Evolutionary conservation across 805 yeast genomes (phyloP), one percentile per base, ranked within the genome.

Genomic region (Danielia oregonensis): DNA sequence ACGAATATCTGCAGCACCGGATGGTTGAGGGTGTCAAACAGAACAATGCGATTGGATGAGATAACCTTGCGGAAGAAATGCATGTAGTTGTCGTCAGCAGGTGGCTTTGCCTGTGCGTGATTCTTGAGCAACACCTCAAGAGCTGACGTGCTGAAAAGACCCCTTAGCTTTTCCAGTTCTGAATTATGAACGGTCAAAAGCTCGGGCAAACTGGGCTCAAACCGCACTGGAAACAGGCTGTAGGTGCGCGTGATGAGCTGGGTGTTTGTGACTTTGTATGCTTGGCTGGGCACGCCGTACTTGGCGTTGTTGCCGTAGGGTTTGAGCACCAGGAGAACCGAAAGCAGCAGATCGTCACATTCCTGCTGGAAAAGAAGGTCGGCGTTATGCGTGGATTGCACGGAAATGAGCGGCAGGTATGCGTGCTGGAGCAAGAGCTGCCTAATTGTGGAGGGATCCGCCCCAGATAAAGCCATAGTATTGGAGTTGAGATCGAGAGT

Each of bases 1-100:
- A 81, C 79, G 32, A 87, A 69, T 10, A 91, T 54, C 26, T 88
- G 83, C 2, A 86, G 72, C 2, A 87, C 74, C 0, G 97, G 97
- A 53, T 89, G 96, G 45, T 84, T 80, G 55, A 88, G 79, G 4
- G 87, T 80, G 56, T 91, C 97, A 53, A 85, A 86, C 2, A 91
- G 79, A 2, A 86, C 77, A 6, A 85, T 59, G 6, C 71, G 70
- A 10, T 76, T 70, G 9, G 82, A 68, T 3, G 86, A 70, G 6
- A 83, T 63, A 26, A 83, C 51, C 43, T 77, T 72, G 19, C 79
- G 69, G 44, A 83, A 69, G 43, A 78, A 69, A 33, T 72, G 74
- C 41, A 76, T 61, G 52, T 81, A 86, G 33, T 65, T 61, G 3
- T 48, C 46, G 10, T 56, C 52, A 15, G 22, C 33, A 11, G 21